Conservation (phyloP, 2,329 filamentous ascomycete genomes). For the Lasiodiplodia theobromae region DNA sequence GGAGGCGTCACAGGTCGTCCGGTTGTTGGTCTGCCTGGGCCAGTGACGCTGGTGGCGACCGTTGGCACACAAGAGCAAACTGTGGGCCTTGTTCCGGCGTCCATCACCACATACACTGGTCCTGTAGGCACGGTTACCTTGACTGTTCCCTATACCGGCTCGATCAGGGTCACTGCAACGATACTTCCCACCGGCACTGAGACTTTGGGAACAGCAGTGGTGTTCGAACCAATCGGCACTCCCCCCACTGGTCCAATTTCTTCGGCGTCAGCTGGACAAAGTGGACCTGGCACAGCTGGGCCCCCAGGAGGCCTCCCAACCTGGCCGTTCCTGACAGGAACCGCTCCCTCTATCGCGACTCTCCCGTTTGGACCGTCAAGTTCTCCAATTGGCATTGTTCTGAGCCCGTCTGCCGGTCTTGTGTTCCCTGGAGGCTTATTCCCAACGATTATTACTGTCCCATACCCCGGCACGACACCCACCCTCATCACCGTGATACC, state of each 20-base stretch:
- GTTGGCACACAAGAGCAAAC: background rate
- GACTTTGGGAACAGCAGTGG: background rate
- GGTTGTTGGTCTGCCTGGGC: background rate
- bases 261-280: background rate
- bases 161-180: background rate
- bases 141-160: background rate
- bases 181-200: background rate
- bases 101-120: background rate
- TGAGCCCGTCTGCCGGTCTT: background rate
- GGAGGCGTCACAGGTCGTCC: background rate
- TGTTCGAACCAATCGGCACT: background rate
- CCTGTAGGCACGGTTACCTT: background rate
- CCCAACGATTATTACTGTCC: background rate
- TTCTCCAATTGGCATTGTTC: background rate
- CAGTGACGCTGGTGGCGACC: background rate
- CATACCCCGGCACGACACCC: background rate
- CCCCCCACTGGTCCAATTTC: background rate
- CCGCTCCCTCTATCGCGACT: background rate
- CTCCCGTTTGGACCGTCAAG: background rate
- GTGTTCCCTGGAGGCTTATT: background rate
- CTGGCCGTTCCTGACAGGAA: constrained; percentile 3
- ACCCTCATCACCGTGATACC: background rate
- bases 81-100: background rate
- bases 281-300: background rate
- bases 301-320: background rate